Conservation (phyloP, 2,329 filamentous ascomycete genomes). For the Aspergillus aculeatus region DNA sequence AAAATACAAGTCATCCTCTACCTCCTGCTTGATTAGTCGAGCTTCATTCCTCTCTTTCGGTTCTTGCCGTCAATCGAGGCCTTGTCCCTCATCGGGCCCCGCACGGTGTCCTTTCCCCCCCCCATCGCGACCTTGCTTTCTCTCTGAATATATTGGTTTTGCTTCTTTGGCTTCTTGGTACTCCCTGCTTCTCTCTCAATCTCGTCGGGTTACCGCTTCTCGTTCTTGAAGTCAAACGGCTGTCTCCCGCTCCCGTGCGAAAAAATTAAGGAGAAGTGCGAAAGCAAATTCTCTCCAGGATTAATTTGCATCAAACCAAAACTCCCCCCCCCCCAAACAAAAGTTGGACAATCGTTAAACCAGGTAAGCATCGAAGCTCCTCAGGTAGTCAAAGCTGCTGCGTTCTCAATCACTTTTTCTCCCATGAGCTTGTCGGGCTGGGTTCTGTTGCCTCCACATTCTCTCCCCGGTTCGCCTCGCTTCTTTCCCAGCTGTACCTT, state of each 20-base stretch:
- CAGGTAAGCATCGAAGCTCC: slow-evolving; percentile 2
- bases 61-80: slow-evolving; percentile 12
- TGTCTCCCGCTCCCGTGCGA: slow-evolving; percentile 17
- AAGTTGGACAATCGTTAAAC: slow-evolving; percentile 4
- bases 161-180: slow-evolving; percentile 8
- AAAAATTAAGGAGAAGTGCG: slow-evolving; percentile 12
- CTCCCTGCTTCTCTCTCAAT: slow-evolving; percentile 8
- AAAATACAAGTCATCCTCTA: background rate
- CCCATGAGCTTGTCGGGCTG: background rate
- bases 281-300: slow-evolving; percentile 2
- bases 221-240: slow-evolving; percentile 10
- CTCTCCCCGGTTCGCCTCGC: slow-evolving; percentile 11
- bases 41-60: slow-evolving; percentile 22
- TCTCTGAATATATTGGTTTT: slow-evolving; percentile 17
- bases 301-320: too few species aligned
- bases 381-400: background rate
- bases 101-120: slow-evolving; percentile 5
- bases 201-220: slow-evolving; percentile 12
- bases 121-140: slow-evolving; percentile 7
- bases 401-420: background rate
- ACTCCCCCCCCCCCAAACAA: background rate
- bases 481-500: slow-evolving; percentile 17
- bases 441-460: background rate
- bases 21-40: slow-evolving; percentile 13
- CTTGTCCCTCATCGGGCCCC: slow-evolving; percentile 4